Evolutionary conservation across 169 alveolate genomes (phyloP), one percentile per base, ranked within the genome.

Genomic region (Eimeria falciformis): DNA sequence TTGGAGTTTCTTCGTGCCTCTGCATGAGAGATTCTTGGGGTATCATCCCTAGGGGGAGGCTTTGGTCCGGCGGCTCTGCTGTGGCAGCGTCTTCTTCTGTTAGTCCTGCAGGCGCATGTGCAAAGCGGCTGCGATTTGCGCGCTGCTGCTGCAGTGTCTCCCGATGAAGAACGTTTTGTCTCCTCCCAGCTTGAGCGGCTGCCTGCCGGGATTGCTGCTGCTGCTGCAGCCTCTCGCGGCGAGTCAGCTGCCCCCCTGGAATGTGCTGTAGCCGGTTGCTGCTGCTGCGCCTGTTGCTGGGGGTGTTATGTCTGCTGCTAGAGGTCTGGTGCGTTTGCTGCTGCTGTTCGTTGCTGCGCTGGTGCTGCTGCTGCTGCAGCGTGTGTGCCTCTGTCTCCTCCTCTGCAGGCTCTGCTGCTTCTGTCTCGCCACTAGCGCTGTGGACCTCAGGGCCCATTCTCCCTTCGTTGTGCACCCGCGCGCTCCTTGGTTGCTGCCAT

Each of bases 181-280:
- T 14, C 11, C 71, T 7, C 71, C 71, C 71, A 21, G 29, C 25
- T 5, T n/a, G 18, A 14, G 71, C 71, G 29, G 71, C 25, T 58
- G 71, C 71, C 25, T 58, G 71, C 71, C 27, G 7, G 27, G 71
- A 5, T 58, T 58, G 81, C 53, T 23, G 43, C 50, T 68, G 83
- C 56, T 33, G 83, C 83, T 71, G 83, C 83, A 33, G 83, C 50
- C 56, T 14, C 83, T 71, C 83, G 83, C 83, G 83, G 55, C 83
- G 83, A 40, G 83, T 37, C 56, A 40, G 50, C 17, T 33, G 83
- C 21, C 7, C 23, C 4, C 58, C 56, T 14, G 14, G 14, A 14
- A 14, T 50, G 62, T 7, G 7, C 14, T 50, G 62, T 50, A 14
- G 62, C 62, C 56, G 18, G n/a, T 27, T 56, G 83, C n/a, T 71